These are phyloP conservation scores for Penicillium corylophilum DNA, from an alignment of 2,329 filamentous ascomycete species.

Conservation along the genomic window DNA sequence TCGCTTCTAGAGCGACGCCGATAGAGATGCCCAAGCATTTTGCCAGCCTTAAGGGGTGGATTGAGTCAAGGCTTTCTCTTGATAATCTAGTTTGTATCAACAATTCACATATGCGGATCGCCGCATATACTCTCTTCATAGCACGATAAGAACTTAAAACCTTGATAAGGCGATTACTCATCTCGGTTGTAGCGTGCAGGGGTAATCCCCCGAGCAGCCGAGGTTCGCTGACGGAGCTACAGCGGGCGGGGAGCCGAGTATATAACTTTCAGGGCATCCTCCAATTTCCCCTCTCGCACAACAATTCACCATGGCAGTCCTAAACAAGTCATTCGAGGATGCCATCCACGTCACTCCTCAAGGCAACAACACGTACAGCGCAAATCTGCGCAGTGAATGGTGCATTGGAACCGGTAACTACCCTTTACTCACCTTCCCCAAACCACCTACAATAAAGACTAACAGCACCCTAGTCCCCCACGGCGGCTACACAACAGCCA, in stretches of 20 bases:
- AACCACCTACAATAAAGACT: slow-evolving; percentile 7
- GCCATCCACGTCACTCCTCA: slow-evolving; percentile 39
- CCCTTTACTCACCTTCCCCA: neutral
- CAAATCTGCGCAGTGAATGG: slow-evolving; percentile 59
- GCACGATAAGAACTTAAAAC: neutral
- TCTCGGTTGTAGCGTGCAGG: neutral
- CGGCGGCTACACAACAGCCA: slow-evolving; percentile 66
- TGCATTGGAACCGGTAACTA: slow-evolving; percentile 62
- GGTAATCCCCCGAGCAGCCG: neutral
- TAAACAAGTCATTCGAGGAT: slow-evolving; percentile 36
- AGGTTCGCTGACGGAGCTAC: slow-evolving; percentile 5
- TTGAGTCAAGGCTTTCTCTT: too few species aligned
- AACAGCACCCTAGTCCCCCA: slow-evolving; percentile 59
- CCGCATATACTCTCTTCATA: too few species aligned
- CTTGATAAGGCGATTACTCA: neutral
- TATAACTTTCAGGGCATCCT: neutral
- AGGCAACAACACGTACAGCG: slow-evolving; percentile 58
- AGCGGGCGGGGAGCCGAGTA: neutral
- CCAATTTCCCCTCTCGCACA: neutral
- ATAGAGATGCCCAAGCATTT: too few species aligned
- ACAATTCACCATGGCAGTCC: slow-evolving; percentile 12
- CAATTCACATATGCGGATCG: too few species aligned
- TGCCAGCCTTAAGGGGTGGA: too few species aligned
- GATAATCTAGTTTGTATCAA: too few species aligned
- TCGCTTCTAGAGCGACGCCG: too few species aligned